Evolutionary conservation across 176 grass and related monocot species (phyloP).

Genomic region (Cenchrus americanus): DNA sequence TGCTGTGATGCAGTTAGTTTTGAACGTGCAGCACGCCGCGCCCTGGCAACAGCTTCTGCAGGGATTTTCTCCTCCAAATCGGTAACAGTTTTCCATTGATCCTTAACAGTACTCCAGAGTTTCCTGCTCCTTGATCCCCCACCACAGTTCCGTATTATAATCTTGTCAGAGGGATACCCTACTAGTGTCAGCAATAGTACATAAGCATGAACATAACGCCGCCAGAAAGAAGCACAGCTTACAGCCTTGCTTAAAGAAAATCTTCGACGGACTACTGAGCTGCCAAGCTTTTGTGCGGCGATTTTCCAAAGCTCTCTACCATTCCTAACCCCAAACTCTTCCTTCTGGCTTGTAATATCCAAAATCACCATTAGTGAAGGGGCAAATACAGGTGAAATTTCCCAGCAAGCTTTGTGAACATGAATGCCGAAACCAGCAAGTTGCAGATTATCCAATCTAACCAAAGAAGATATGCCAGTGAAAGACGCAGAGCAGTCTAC

Average conservation of each 20-base stretch:
- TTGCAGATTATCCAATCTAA: slow-evolving; percentile 60
- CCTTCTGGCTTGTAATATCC: slow-evolving; percentile 58
- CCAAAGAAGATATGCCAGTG: slow-evolving; percentile 47
- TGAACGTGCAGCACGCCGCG: slow-evolving; percentile 61
- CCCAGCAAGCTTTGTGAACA: slow-evolving; percentile 40
- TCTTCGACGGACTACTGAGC: slow-evolving; percentile 18
- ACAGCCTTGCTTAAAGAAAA: slow-evolving; percentile 58
- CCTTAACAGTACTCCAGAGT: slow-evolving; percentile 47
- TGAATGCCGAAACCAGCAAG: slow-evolving; percentile 59
- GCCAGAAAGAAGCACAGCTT: slow-evolving; percentile 59
- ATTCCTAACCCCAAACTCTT: slow-evolving; percentile 52
- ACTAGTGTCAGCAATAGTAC: slow-evolving; percentile 58
- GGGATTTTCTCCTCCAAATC: slow-evolving; percentile 76
- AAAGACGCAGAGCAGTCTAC: slow-evolving; percentile 58
- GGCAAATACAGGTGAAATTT: slow-evolving; percentile 54
- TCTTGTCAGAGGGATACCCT: slow-evolving; percentile 63
- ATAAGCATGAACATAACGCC: slow-evolving; percentile 71
- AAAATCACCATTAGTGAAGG: slow-evolving; percentile 65
- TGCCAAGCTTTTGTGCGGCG: slow-evolving; percentile 50
- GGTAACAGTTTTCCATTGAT: slow-evolving; percentile 59
- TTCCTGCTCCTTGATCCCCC: slow-evolving; percentile 52
- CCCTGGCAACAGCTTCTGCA: slow-evolving; percentile 69
- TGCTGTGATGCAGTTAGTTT: slow-evolving; percentile 41
- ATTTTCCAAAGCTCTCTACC: slow-evolving; percentile 72
- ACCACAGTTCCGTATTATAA: slow-evolving; percentile 48